A percentile compares a stretch with the other conserved stretches of the same genome.
Evolutionary conservation across 371 early-diverging fungal genomes (phyloP).

Genomic region (Enterospora canceri): DNA sequence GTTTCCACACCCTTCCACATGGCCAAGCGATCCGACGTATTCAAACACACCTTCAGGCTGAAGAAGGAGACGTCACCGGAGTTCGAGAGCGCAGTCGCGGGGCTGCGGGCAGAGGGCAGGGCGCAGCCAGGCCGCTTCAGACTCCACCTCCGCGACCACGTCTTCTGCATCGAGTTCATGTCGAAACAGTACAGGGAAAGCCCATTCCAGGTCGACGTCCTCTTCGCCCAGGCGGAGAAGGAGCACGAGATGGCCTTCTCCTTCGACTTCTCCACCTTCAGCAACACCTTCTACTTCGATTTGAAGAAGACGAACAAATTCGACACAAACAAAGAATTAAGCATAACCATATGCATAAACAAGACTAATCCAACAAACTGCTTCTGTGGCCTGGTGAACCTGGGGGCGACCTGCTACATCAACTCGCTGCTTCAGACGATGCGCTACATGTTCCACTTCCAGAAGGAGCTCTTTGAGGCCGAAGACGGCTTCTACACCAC

Average conservation of each 20-base stretch:
- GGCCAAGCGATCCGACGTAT: neutral
- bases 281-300: conserved; percentile 53
- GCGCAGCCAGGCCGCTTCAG: neutral
- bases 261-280: neutral
- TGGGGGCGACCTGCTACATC: conserved; percentile 98
- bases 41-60: too few relatives aligned
- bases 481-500: conserved; percentile 19
- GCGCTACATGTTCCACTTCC: conserved; percentile 80
- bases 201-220: neutral
- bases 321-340: neutral
- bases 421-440: conserved; percentile 90
- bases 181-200: neutral
- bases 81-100: neutral
- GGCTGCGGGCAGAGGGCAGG: neutral
- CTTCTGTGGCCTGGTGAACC: conserved; percentile 73
- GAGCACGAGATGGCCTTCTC: neutral
- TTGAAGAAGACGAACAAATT: conserved; percentile 63
- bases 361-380: neutral
- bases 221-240: neutral
- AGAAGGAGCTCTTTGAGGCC: conserved; percentile 58
- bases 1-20: neutral
- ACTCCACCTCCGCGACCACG: neutral
- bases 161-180: neutral
- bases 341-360: neutral
- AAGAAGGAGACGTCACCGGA: too few relatives aligned